Conservation (phyloP, 2,329 filamentous ascomycete genomes). For the Dichotomopilus funicola region DNA sequence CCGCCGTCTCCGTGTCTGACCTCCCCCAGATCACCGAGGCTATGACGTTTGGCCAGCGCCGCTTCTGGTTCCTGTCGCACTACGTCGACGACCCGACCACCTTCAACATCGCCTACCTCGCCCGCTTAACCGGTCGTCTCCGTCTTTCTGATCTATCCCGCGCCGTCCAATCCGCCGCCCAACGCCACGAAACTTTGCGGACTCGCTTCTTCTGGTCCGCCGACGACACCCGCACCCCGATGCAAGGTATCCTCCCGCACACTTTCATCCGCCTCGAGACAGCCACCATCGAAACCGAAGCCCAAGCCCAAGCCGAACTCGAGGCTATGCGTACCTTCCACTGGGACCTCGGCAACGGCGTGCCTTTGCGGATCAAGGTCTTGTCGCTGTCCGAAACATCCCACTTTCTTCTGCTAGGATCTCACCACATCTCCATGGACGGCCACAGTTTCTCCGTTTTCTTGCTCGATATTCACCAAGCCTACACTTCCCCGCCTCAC, state of each 20-base stretch:
- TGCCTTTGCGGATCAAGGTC: not conserved
- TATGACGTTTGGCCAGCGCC: conserved; percentile 29
- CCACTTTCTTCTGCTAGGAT: not conserved
- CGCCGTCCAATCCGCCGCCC: conserved; percentile 29
- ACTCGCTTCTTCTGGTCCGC: conserved; percentile 26
- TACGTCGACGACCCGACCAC: conserved; percentile 32
- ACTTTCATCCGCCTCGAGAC: not conserved
- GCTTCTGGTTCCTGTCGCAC: conserved; percentile 35
- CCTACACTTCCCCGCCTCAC: not conserved
- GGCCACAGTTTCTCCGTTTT: not conserved
- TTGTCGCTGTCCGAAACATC: not conserved
- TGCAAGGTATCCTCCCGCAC: not conserved
- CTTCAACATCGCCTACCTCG: conserved; percentile 32
- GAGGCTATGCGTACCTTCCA: not conserved
- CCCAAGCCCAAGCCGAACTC: not conserved
- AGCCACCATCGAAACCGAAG: not conserved
- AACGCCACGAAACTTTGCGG: conserved; percentile 31
- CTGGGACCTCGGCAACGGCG: not conserved
- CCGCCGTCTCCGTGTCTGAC: not conserved
- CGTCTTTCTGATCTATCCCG: conserved; percentile 25
- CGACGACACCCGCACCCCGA: conserved; percentile 1
- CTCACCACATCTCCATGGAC: not conserved
- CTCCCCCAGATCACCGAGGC: not conserved
- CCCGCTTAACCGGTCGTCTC: conserved; percentile 30
- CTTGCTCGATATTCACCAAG: not conserved